Percentiles rank a stretch among this genome's conserved stretches.
These are phyloP conservation scores for Chloranthus sessilifolius DNA, from an alignment of 164 flowering plant genomes.

Conservation along the genomic window DNA sequence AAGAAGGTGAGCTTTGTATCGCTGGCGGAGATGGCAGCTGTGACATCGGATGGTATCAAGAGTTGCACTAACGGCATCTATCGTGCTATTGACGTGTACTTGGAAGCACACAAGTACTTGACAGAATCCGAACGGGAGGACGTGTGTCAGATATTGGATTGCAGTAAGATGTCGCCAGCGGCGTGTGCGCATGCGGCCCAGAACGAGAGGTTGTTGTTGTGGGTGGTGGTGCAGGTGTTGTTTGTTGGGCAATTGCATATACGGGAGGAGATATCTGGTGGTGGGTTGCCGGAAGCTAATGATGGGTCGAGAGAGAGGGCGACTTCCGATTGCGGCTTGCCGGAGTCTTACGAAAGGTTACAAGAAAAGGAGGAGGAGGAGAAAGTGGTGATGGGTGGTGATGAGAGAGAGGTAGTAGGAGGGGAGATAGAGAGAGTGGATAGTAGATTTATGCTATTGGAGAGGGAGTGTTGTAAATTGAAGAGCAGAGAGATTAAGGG, in stretches of 20 bases:
- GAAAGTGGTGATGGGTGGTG: conserved; percentile 28
- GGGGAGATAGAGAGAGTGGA: conserved; percentile 28
- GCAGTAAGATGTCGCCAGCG: conserved; percentile 43
- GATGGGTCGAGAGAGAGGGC: conserved; percentile 11
- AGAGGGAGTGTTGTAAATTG: conserved; percentile 43
- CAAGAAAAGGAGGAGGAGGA: conserved; percentile 28
- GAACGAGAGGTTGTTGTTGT: conserved; percentile 55
- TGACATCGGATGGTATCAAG: conserved; percentile 25
- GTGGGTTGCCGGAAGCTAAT: conserved; percentile 18
- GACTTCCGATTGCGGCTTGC: conserved; percentile 12
- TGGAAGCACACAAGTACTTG: conserved; percentile 47
- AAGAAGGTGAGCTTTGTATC: conserved; percentile 29
- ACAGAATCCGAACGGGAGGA: conserved; percentile 62
- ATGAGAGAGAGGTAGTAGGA: too few relatives aligned
- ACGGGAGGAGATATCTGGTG: conserved; percentile 33
- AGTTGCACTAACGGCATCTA: conserved; percentile 56
- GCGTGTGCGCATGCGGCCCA: conserved; percentile 69
- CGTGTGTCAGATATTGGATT: conserved; percentile 59
- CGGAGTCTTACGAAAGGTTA: too few relatives aligned
- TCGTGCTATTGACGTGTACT: conserved; percentile 52
- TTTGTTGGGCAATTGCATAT: conserved; percentile 56
- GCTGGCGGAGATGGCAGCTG: conserved; percentile 39
- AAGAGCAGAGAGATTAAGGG: conserved; percentile 43
- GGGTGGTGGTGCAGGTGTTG: conserved; percentile 57
- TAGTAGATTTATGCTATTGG: conserved; percentile 41